A percentile compares a stretch with the other conserved stretches of the same genome.
Evolutionary conservation across 83 land plant species (phyloP).

Genomic region (Picea abies): DNA sequence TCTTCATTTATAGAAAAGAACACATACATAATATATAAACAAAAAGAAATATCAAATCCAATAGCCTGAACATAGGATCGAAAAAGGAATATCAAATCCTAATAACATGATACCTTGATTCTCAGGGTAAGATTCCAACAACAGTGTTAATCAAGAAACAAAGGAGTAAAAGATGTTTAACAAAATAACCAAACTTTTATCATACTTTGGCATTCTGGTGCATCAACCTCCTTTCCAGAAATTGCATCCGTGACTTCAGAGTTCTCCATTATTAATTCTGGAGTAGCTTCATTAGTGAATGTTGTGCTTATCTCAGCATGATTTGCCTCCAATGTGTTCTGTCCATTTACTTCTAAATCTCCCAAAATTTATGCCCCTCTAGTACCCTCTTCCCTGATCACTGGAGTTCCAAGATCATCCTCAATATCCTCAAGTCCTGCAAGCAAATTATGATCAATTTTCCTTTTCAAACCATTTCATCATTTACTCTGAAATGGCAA

Average conservation of each 20-base stretch:
- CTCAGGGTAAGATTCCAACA: background rate
- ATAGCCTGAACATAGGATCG: background rate
- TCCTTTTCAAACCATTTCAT: background rate
- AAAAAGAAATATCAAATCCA: background rate
- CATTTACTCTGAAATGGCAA: background rate
- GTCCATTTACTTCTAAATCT: background rate
- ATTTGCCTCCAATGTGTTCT: background rate
- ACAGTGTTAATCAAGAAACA: background rate
- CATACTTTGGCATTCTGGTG: background rate
- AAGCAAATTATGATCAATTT: background rate
- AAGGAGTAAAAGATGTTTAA: background rate
- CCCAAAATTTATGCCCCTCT: background rate
- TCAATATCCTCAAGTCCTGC: slow-evolving; percentile 6
- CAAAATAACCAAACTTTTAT: background rate
- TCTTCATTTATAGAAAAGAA: background rate
- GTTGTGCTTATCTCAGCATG: background rate
- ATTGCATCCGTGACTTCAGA: background rate
- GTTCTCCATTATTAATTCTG: background rate
- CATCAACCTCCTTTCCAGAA: background rate
- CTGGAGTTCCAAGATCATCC: background rate
- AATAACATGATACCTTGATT: background rate
- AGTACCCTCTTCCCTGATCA: slow-evolving; percentile 3
- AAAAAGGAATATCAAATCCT: background rate
- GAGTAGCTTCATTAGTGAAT: background rate
- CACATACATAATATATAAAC: background rate